phyloP scores from a whole-genome alignment of 2,329 filamentous ascomycete genomes.

The Orbilia blumenaviensis region DNA sequence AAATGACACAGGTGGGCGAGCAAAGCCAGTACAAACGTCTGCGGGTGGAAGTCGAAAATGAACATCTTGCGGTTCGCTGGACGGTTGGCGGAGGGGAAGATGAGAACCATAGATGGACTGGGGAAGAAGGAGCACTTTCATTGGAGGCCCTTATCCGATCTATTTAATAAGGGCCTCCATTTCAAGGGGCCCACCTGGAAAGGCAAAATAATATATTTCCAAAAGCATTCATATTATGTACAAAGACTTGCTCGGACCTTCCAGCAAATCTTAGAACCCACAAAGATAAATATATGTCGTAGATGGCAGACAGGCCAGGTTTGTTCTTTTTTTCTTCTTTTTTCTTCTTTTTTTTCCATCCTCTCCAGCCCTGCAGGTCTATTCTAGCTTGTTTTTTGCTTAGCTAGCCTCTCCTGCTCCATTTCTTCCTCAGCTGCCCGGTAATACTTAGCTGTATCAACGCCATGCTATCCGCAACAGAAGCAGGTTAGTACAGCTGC shows the following conservation, averaged over 20 bases:
- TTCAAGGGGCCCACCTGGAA: not conserved
- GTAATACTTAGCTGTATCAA: conserved; percentile 99
- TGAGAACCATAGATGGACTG: conserved; percentile 55
- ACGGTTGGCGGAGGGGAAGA: conserved; percentile 56
- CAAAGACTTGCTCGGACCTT: not conserved
- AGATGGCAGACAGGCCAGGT: not conserved
- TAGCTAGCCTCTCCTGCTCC: conserved; percentile 73
- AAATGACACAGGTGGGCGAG: conserved; percentile 55
- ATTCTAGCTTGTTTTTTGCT: conserved; percentile 46
- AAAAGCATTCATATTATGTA: conserved; percentile 3
- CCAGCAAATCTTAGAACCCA: not conserved
- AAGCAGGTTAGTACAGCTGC: not conserved
- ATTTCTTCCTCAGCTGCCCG: conserved; percentile 92
- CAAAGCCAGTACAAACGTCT: conserved; percentile 56
- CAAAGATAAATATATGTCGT: not conserved
- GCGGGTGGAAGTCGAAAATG: conserved; percentile 55
- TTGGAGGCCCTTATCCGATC: conserved; percentile 54
- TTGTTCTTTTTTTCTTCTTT: not conserved
- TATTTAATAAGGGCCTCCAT: conserved; percentile 18
- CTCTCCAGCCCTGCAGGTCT: conserved; percentile 47
- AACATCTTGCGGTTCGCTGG: conserved; percentile 55
- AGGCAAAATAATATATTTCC: not conserved
- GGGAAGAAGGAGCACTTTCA: conserved; percentile 41
- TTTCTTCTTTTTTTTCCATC: not conserved
- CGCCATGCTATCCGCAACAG: conserved; percentile 74